Evolutionary conservation across 2,329 filamentous ascomycete genomes (phyloP).

Genomic region (Colletotrichum theobromicola): DNA sequence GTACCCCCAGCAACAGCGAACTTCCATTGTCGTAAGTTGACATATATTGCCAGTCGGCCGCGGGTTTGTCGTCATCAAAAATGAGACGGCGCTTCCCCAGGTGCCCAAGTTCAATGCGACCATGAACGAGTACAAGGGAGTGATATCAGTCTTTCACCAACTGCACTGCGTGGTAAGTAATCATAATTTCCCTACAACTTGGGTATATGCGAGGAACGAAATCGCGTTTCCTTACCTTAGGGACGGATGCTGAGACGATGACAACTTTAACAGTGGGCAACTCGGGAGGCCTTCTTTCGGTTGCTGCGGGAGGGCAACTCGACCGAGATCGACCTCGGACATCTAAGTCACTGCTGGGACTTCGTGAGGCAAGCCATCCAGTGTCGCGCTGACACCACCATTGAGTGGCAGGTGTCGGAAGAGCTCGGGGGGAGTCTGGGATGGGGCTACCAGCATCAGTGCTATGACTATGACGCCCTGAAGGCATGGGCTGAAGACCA

Average conservation of each 20-base stretch:
- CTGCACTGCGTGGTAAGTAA: not conserved
- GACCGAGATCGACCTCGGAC: not conserved
- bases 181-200: not conserved
- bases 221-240: no score
- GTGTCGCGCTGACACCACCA: not conserved
- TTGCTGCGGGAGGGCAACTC: not conserved
- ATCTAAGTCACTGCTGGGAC: not conserved
- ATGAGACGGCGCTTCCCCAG: not conserved
- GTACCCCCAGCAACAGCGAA: not conserved
- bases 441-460: not conserved
- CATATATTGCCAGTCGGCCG: not conserved
- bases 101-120: not conserved
- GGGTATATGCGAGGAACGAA: fast-evolving
- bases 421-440: not conserved
- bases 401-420: not conserved
- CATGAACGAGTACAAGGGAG: not conserved
- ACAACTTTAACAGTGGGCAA: not conserved
- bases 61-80: not conserved
- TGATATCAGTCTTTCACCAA: not conserved
- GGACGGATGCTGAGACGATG: not conserved
- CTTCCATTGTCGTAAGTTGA: fast-evolving
- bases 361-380: not conserved
- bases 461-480: not conserved
- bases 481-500: not conserved
- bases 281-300: not conserved